phyloP scores from a whole-genome alignment of 2,329 filamentous ascomycete species.

The Fusarium verticillioides region DNA sequence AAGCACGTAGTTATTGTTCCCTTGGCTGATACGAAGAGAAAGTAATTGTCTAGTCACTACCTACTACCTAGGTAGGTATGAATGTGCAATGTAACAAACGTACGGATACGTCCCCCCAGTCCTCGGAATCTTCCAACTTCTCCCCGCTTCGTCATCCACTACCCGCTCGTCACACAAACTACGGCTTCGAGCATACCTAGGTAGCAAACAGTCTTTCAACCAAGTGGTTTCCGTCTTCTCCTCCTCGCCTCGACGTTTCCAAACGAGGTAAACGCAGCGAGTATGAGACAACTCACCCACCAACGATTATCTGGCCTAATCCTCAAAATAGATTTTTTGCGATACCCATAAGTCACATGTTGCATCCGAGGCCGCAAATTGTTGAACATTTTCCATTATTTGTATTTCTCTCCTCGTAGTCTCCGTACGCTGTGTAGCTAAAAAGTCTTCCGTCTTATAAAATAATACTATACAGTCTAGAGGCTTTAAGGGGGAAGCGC shows the following conservation, averaged over 20 bases:
- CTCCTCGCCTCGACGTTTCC: slow-evolving; percentile 24
- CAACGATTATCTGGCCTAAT: background rate
- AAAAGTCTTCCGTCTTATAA: slow-evolving; percentile 35
- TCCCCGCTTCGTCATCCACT: slow-evolving; percentile 16
- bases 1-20: background rate
- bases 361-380: background rate
- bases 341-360: background rate
- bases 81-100: background rate
- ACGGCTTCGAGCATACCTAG: slow-evolving; percentile 25
- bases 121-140: slow-evolving; percentile 6
- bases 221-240: slow-evolving; percentile 16
- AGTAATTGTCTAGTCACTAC: background rate
- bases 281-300: background rate
- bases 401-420: slow-evolving; percentile 28
- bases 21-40: background rate
- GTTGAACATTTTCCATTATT: slow-evolving; percentile 25
- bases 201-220: slow-evolving; percentile 24
- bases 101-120: background rate
- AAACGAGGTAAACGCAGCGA: slow-evolving; percentile 30
- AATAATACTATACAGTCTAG: slow-evolving; percentile 45
- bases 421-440: slow-evolving; percentile 44
- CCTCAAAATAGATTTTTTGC: slow-evolving; percentile 21
- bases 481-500: slow-evolving; percentile 39
- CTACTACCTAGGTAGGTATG: background rate
- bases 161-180: slow-evolving; percentile 28